Conservation (phyloP, 495 filamentous ascomycete species). For the Glarea lozoyensis region DNA sequence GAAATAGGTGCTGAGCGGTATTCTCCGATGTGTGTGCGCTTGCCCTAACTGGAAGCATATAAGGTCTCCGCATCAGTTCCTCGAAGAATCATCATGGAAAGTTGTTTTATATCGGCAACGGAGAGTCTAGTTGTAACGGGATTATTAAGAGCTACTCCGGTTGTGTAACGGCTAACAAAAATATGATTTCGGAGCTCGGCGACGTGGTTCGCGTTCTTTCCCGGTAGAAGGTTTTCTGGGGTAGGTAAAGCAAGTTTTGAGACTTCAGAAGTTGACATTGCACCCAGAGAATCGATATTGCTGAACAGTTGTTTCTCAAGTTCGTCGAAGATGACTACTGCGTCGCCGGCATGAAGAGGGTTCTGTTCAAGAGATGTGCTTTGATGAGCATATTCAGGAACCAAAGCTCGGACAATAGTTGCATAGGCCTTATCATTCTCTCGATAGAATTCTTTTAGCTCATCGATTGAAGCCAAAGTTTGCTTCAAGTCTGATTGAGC, state of each 20-base stretch:
- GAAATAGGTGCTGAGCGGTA: constrained; percentile 8
- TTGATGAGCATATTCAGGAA: constrained; percentile 15
- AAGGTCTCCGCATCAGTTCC: constrained; percentile 7
- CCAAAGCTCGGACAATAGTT: constrained; percentile 6
- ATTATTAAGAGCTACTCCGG: constrained; percentile 8
- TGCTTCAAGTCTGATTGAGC: constrained; percentile 9
- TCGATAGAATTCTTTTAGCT: constrained; percentile 8
- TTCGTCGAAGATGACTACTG: constrained; percentile 5
- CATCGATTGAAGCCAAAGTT: constrained; percentile 8
- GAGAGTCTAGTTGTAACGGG: constrained; percentile 2
- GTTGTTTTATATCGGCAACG: constrained; percentile 7
- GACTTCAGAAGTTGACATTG: constrained; percentile 8
- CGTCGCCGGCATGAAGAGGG: constrained; percentile 7
- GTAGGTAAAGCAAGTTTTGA: constrained; percentile 10
- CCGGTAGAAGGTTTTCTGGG: constrained; percentile 3
- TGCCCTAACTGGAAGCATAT: constrained; percentile 3
- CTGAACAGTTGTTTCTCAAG: constrained; percentile 9
- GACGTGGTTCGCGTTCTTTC: constrained; percentile 8
- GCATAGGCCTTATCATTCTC: constrained; percentile 6
- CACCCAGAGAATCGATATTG: constrained; percentile 8
- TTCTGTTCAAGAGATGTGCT: constrained; percentile 14
- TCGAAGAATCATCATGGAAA: constrained; percentile 6
- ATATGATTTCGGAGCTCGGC: constrained; percentile 15
- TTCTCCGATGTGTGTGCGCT: constrained; percentile 1
- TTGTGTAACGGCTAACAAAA: constrained; percentile 9